Evolutionary conservation across 2,329 filamentous ascomycete genomes (phyloP).

Genomic region (Paramyrothecium roridum): DNA sequence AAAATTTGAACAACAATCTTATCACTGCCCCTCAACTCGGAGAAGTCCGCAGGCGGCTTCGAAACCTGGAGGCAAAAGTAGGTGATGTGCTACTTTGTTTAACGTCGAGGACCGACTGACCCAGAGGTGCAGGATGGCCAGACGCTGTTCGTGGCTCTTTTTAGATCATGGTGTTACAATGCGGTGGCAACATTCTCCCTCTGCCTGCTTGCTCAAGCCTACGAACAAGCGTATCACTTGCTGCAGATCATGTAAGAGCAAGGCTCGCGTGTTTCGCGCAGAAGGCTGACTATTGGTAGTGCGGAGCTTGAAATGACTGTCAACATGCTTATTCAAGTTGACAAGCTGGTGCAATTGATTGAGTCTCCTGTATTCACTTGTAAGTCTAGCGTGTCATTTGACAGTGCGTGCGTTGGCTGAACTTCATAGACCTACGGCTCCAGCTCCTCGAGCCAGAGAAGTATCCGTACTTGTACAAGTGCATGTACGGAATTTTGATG

Average conservation of each 20-base stretch:
- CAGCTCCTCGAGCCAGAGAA: slow-evolving; percentile 94
- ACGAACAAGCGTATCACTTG: slow-evolving; percentile 95
- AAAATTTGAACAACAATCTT: slow-evolving; percentile 98
- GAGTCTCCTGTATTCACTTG: slow-evolving; percentile 98
- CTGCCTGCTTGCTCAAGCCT: slow-evolving; percentile 92
- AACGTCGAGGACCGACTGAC: slow-evolving; percentile 1
- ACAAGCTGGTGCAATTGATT: slow-evolving; percentile 93
- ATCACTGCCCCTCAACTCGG: slow-evolving; percentile 94
- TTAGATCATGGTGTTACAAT: slow-evolving; percentile 97
- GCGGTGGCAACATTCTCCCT: slow-evolving; percentile 96
- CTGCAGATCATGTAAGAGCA: slow-evolving; percentile 81
- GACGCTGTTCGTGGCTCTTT: slow-evolving; percentile 89
- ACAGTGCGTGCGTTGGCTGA: background rate
- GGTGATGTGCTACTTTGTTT: background rate
- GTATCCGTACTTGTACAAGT: slow-evolving; percentile 94
- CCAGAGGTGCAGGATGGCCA: slow-evolving; percentile 71
- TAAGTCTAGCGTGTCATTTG: slow-evolving; percentile 40
- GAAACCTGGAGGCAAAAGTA: slow-evolving; percentile 85
- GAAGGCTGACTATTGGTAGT: slow-evolving; percentile 39
- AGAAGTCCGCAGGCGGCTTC: slow-evolving; percentile 82
- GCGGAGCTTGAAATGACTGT: slow-evolving; percentile 98
- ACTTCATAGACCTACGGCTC: slow-evolving; percentile 72
- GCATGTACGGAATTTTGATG: slow-evolving; percentile 95
- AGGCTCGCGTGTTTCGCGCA: background rate
- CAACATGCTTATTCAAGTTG: slow-evolving; percentile 97